Percentiles rank a stretch among this genome's conserved stretches.
phyloP scores from a whole-genome alignment of 345 rosid genomes.

The Hypericum androsaemum region DNA sequence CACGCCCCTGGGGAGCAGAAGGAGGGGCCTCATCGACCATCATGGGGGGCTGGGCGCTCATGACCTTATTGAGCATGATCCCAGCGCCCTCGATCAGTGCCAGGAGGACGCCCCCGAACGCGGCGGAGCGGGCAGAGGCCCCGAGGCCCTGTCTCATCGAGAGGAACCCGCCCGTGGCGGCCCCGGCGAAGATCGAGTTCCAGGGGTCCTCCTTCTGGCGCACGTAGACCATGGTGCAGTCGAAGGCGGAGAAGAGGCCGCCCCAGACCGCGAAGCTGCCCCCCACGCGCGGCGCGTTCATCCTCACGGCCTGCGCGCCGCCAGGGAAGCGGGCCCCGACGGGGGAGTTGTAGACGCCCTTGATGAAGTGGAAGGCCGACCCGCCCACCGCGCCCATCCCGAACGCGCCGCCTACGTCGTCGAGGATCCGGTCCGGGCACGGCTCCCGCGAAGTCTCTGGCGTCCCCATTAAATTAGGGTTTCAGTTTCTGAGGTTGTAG shows the following conservation, averaged over 20 bases:
- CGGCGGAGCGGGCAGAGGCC: slow-evolving; percentile 44
- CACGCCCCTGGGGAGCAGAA: not conserved
- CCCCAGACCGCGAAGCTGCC: slow-evolving; percentile 84
- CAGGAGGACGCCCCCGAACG: slow-evolving; percentile 47
- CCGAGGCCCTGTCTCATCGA: slow-evolving; percentile 55
- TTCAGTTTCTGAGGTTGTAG: too few species aligned
- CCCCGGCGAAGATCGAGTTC: slow-evolving; percentile 80
- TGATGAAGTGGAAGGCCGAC: slow-evolving; percentile 52
- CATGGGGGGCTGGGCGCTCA: slow-evolving; percentile 30
- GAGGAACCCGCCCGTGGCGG: slow-evolving; percentile 74
- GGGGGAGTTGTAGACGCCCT: slow-evolving; percentile 57
- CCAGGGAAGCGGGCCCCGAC: slow-evolving; percentile 46
- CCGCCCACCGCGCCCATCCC: slow-evolving; percentile 86
- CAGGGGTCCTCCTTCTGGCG: slow-evolving; percentile 95
- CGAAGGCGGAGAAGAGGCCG: slow-evolving; percentile 65
- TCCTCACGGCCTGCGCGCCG: slow-evolving; percentile 58
- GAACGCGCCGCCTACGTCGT: slow-evolving; percentile 71
- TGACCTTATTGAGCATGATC: slow-evolving; percentile 44
- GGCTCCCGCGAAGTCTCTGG: slow-evolving; percentile 60
- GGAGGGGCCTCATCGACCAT: slow-evolving; percentile 39
- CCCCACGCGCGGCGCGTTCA: slow-evolving; percentile 69
- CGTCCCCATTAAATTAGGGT: slow-evolving; percentile 33
- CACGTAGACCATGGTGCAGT: slow-evolving; percentile 63
- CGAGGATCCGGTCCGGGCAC: slow-evolving; percentile 72
- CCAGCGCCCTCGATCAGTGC: slow-evolving; percentile 61